Base-by-base conservation (phyloP, 805 yeast species). In the Hanseniaspora meyeri region DNA sequence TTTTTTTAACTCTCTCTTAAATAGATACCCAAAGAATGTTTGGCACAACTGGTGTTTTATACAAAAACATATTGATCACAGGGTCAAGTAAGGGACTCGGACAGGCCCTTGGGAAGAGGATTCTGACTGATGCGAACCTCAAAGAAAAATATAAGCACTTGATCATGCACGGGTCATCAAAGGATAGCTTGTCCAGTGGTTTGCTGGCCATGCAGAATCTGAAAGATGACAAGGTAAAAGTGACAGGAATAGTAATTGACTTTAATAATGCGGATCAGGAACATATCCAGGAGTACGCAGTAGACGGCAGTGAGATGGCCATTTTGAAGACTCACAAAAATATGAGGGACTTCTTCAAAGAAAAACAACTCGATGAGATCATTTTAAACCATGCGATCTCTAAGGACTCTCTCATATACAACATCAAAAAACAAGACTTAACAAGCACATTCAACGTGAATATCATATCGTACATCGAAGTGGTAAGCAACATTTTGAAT, bases 1-100 rank as follows among this genome's bases (percentile, higher is more conserved):
- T 11, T 10, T 34, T 34, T 34, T 7, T 32, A 8, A 32, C 27
- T 24, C 5, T 24, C 27, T 24, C 27, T 4, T 5, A 24, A 5
- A 24, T 24, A 5, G 27, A 24, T 24, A 24, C 27, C 29, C 24
- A 49, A 24, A 32, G 16, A 19, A 51, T 51, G 49, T 43, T 51
- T 17, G 29, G 38, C 14, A 11, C 2, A n/a, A 27, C 16, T 24
- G 14, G n/a, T 2, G 17, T 42, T 17, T 20, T 43, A 4, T 16
- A 37, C 29, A 31, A 24, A 27, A 20, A 40, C 10, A 27, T 70
- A 2, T 62, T 74, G 4, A 60, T 74, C n/a, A 68, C 75, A 1
- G 78, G 79, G 14, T 74, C 74, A 20, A 71, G 74, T 24, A 65
- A 73, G 56, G 77, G 77, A 4, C 69, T 74, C 51, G 78, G 78